A percentile compares a stretch with the other conserved stretches of the same genome.
phyloP scores from a whole-genome alignment of 2,329 filamentous ascomycete species.

The Botrytis cinerea region DNA sequence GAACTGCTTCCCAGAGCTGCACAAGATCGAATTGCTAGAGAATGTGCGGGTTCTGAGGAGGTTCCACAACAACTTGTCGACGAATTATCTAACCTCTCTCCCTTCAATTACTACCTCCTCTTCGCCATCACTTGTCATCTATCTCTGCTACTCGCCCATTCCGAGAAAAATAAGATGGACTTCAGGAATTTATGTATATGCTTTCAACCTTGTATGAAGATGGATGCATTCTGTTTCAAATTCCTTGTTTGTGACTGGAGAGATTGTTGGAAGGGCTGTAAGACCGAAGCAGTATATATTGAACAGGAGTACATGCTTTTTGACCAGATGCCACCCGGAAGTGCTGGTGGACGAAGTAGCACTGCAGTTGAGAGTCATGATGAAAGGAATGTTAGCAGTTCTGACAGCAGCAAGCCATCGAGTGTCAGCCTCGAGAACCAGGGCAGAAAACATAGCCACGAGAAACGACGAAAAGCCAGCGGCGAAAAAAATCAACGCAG shows the following conservation, averaged over 20 bases:
- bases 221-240: conserved; percentile 92
- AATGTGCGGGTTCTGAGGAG: conserved; percentile 75
- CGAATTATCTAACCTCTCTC: conserved; percentile 89
- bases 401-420: conserved; percentile 61
- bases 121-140: conserved; percentile 97
- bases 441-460: conserved; percentile 16
- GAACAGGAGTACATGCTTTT: conserved; percentile 66
- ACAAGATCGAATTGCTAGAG: conserved; percentile 76
- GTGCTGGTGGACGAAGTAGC: conserved; percentile 38
- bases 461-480: conserved; percentile 21
- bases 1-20: conserved; percentile 86
- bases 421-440: conserved; percentile 39
- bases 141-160: conserved; percentile 84
- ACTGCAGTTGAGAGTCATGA: conserved; percentile 45
- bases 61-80: conserved; percentile 87
- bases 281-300: conserved; percentile 79
- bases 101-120: conserved; percentile 95
- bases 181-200: conserved; percentile 95
- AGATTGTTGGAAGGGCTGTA: conserved; percentile 95
- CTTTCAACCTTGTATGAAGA: conserved; percentile 96
- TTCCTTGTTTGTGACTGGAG: conserved; percentile 95
- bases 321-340: conserved; percentile 55
- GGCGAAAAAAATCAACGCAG: conserved; percentile 15
- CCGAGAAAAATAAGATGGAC: conserved; percentile 98
- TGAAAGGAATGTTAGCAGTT: conserved; percentile 63